Evolutionary conservation across 352 stramenopile species (phyloP), one percentile per base, ranked within the genome.

Genomic region (Globisporangium carolinianum): DNA sequence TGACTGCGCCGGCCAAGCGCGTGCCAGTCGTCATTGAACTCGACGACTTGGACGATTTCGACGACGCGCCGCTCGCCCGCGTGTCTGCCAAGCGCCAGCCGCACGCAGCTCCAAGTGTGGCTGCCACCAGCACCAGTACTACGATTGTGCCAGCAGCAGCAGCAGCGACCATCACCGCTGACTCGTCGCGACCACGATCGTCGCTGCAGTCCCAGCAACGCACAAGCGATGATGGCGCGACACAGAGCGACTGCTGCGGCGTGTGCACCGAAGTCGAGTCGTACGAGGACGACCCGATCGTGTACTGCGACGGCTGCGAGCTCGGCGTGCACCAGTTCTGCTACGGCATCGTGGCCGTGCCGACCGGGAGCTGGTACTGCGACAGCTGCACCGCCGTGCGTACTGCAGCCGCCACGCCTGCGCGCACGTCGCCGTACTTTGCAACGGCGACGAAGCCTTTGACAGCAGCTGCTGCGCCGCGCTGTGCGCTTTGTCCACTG

Each of bases 221-320:
- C 32, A 9, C 7, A 45, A 4, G 52, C 43, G 8, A 24, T 35
- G 3, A n/a, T 55, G 7, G 52, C 38, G 18, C 57, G 9, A 64
- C 52, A 6, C 59, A 57, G 37, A 66, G 18, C 36, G 66, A 69
- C 1, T 61, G 65, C 38, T 97, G 89, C 60, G 71, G 81, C 0
- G 64, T 97, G 54, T 97, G 89, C 62, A 68, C 73, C 5, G 82
- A 94, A 42, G 71, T 73, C 39, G 83, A 96, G 53, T 89, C 79
- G 4, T 89, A 79, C 53, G 86, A 94, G n/a, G 81, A 92, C 45
- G 90, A 97, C 57, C 77, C 76, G 46, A 96, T 97, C 52, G 72
- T 97, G 4, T 95, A 94, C 63, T 97, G 89, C 52, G 89, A 95
- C 51, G 85, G 85, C 5, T 97, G 89, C 53, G 73, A 96, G 60